Evolutionary conservation across 768 basidiomycete genomes (phyloP), one percentile per base, ranked within the genome.

Genomic region (Mycena capillaripes): DNA sequence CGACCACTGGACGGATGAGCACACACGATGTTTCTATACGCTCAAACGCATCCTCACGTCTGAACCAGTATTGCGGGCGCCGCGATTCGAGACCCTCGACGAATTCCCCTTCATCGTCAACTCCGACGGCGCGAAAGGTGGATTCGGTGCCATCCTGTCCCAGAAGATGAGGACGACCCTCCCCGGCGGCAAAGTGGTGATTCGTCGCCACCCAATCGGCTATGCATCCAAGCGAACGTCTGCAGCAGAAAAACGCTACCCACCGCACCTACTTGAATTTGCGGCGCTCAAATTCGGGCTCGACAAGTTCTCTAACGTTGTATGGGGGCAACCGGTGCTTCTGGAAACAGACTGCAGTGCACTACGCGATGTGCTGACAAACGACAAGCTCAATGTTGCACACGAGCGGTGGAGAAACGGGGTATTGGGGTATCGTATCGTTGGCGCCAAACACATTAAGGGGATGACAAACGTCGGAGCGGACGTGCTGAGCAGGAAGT

Each of bases 151-250:
- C 10, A 70, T 79, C 1, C 69, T 83, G 2, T 46, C 78, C 1
- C 82, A 82, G 66, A 52, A 68, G 8, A 71, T 65, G 44, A 30
- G 70, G 5, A 69, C 68, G 8, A 56, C 36, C 9, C 40, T 74
- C 1, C 71, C 74, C 0, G 71, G 66, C 14, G 77, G 80, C 1
- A 56, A 34, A 16, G 52, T 27, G 0, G 74, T 77, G 2, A 16
- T 66, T 10, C 27, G 66, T 1, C 38, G 75, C 8, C 80, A 82
- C 60, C 83, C 82, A 0, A 75, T 84, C 4, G 81, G 67, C 0
- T 84, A 80, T 66, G 76, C 78, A 8, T 84, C 82, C 10, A 84
- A 84, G 61, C 63, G 81, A 4, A 82, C 82, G 17, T 84, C 82
- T 0, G 27, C 25, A 1, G 57, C 76, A 0, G 82, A 82, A 65